These are phyloP conservation scores for Penicillium capsulatum DNA, from an alignment of 2,329 filamentous ascomycete genomes.

Conservation along the genomic window DNA sequence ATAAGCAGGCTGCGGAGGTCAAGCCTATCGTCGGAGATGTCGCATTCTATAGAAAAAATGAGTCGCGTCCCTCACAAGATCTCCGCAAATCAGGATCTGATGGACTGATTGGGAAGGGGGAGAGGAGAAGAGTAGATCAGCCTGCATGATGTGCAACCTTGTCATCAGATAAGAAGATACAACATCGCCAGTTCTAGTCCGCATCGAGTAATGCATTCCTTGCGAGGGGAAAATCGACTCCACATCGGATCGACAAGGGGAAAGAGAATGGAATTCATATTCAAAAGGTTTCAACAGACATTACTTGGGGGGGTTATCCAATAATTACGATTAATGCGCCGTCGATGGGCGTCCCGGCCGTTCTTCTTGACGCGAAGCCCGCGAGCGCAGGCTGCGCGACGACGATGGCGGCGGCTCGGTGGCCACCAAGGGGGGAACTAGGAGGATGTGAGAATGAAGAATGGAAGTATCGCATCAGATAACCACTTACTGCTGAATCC, in stretches of 20 bases:
- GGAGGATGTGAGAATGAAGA: neutral
- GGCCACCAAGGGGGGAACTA: constrained; percentile 21
- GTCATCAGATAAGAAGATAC: too few species aligned
- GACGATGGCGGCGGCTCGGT: constrained; percentile 16
- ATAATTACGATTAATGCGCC: constrained; percentile 16
- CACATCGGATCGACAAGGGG: too few species aligned
- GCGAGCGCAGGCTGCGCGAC: constrained; percentile 21
- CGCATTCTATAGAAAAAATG: too few species aligned
- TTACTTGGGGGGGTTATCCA: constrained; percentile 1
- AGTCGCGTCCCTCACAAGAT: too few species aligned
- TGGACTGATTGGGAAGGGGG: constrained; percentile 5
- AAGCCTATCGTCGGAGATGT: too few species aligned
- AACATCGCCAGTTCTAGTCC: neutral
- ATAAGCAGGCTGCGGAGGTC: too few species aligned
- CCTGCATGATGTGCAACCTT: too few species aligned
- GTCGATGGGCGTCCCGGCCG: constrained; percentile 18
- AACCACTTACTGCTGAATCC: constrained; percentile 45
- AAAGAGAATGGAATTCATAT: too few species aligned
- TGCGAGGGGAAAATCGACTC: neutral
- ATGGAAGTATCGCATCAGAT: neutral
- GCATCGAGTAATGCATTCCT: neutral
- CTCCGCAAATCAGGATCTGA: constrained; percentile 2
- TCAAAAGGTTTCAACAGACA: too few species aligned
- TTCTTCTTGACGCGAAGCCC: constrained; percentile 14
- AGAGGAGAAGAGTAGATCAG: constrained; percentile 1